Percentiles rank a stretch among this genome's conserved stretches.
Conservation (phyloP, 306 rosid species). For the Castanea crenata region DNA sequence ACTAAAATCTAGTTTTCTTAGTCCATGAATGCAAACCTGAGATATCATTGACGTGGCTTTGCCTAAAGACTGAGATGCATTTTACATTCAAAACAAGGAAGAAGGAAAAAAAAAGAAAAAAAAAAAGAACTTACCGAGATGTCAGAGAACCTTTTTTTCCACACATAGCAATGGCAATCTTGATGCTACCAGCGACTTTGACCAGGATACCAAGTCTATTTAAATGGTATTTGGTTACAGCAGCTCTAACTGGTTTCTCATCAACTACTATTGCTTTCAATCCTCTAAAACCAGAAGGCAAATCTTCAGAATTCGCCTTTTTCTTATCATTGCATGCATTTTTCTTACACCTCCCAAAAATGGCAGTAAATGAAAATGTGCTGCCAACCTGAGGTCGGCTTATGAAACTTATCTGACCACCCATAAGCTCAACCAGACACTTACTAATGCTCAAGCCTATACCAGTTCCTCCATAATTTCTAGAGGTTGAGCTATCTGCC, state of each 20-base stretch:
- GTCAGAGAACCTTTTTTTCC: slow-evolving; percentile 61
- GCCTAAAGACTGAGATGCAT: neutral
- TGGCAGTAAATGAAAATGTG: slow-evolving; percentile 85
- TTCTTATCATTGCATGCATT: slow-evolving; percentile 45
- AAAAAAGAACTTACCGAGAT: slow-evolving; percentile 44
- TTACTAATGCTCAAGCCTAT: slow-evolving; percentile 97
- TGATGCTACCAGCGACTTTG: slow-evolving; percentile 57
- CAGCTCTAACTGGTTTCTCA: slow-evolving; percentile 90
- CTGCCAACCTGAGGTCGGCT: slow-evolving; percentile 87
- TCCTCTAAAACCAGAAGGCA: slow-evolving; percentile 78
- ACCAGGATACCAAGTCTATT: slow-evolving; percentile 87
- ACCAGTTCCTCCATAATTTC: slow-evolving; percentile 97
- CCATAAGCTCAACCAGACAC: slow-evolving; percentile 94
- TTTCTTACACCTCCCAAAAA: slow-evolving; percentile 60
- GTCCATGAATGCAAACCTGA: neutral
- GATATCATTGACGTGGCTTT: neutral
- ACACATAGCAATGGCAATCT: slow-evolving; percentile 52
- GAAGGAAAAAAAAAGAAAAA: neutral
- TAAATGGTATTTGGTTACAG: slow-evolving; percentile 87
- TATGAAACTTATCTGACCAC: slow-evolving; percentile 76
- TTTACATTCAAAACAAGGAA: neutral
- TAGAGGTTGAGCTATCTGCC: slow-evolving; percentile 96
- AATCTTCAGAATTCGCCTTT: slow-evolving; percentile 69
- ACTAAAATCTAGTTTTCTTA: neutral
- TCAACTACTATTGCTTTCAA: slow-evolving; percentile 83